Evolutionary conservation across 2,329 filamentous ascomycete genomes (phyloP), one percentile per base, ranked within the genome.

Genomic region (Pseudogymnoascus sp.): DNA sequence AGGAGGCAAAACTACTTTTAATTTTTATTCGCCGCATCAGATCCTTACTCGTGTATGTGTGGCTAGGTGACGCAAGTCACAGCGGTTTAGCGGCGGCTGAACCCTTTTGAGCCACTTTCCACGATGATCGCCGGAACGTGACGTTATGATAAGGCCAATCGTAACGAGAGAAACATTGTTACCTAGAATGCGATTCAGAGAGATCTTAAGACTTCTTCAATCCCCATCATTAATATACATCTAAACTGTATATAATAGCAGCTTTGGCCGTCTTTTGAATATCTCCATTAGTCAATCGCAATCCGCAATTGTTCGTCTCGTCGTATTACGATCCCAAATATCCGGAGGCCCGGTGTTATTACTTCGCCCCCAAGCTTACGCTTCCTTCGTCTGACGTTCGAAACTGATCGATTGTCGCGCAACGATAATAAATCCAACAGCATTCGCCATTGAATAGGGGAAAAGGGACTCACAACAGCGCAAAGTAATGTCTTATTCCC

Each of bases 401-500:
- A 56, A 19, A n/a, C n/a, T 31, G 26, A 33, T 13, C n/a, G 6
- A 2, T 33, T 21, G 29, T 56, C 50, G 50, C 50, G 50, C 50
- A 56, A 56, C 50, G 29, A 56, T 19, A 56, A 56, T 33, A 33
- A 56, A 56, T 33, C 11, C 29, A 56, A 14, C n/a, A 33, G 16
- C 26, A 33, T 56, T 33, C n/a, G 29, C 50, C 50, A 56, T 56
- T 56, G 50, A 56, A n/a, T 56, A 33, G n/a, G 2, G 33, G 4
- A 33, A 13, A 19, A 4, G 19, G n/a, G 8, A 2, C 33, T 5
- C 13, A n/a, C 11, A 33, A 21, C 8, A 14, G 29, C 50, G 29
- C 29, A 14, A 33, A 56, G 50, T 33, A 13, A 87, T 88, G 85
- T 84, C 84, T 68, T 82, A 85, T 77, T 77, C 79, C 67, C 82